Evolutionary conservation across 352 stramenopile genomes (phyloP).

Genomic region (Phytopythium aichiense): DNA sequence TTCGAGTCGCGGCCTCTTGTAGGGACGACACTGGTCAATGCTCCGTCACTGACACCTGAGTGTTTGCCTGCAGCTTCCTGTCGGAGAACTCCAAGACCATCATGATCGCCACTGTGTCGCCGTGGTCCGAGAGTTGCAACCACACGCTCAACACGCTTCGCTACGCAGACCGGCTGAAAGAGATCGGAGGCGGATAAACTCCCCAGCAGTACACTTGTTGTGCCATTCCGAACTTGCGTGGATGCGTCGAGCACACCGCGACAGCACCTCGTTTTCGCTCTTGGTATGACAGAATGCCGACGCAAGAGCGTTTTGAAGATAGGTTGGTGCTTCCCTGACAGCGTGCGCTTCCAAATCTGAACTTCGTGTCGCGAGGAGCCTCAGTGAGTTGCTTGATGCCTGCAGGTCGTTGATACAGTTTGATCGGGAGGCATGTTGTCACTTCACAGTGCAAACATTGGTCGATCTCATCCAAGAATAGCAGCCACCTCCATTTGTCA

Average conservation of each 20-base stretch:
- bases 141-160: slow-evolving; percentile 96
- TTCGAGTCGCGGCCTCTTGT: slow-evolving; percentile 2
- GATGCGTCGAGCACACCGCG: too few species aligned
- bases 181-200: slow-evolving; percentile 38
- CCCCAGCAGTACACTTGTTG: background rate
- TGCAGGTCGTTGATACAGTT: too few species aligned
- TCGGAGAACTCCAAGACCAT: slow-evolving; percentile 90
- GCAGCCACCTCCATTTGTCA: background rate
- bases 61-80: slow-evolving; percentile 65
- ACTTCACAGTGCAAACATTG: background rate
- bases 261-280: too few species aligned
- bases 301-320: too few species aligned
- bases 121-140: slow-evolving; percentile 91
- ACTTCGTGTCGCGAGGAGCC: too few species aligned
- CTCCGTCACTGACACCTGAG: background rate
- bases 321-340: too few species aligned
- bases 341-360: too few species aligned
- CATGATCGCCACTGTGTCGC: slow-evolving; percentile 94
- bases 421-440: too few species aligned
- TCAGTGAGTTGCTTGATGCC: too few species aligned
- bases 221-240: background rate
- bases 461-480: background rate
- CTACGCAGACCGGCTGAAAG: slow-evolving; percentile 95
- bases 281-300: too few species aligned
- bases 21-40: background rate